Conservation (phyloP, 306 rosid genomes). For the Arachis stenosperma region DNA sequence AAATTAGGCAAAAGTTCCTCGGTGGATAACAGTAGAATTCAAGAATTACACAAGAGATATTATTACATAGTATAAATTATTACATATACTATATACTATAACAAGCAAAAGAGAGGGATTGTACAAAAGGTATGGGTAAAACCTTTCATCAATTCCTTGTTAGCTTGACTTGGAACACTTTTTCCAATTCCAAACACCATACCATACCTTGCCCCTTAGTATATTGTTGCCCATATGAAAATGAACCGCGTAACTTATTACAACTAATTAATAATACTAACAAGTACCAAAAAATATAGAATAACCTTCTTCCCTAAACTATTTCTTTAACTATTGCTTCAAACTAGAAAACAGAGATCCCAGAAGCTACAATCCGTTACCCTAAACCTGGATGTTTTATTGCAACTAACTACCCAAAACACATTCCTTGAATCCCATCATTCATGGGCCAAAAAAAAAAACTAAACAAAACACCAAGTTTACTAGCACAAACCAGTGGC, state of each 20-base stretch:
- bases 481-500: slow-evolving; percentile 34
- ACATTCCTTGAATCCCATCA: slow-evolving; percentile 54
- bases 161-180: slow-evolving; percentile 11
- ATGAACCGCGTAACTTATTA: slow-evolving; percentile 49
- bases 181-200: slow-evolving; percentile 24
- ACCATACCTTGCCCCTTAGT: slow-evolving; percentile 12
- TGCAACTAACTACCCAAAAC: slow-evolving; percentile 54
- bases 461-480: slow-evolving; percentile 35
- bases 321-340: slow-evolving; percentile 36
- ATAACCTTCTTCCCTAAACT: slow-evolving; percentile 24
- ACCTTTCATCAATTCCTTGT: background rate
- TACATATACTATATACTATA: slow-evolving; percentile 18
- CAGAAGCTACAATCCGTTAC: slow-evolving; percentile 47
- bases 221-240: slow-evolving; percentile 27
- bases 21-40: background rate
- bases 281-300: background rate
- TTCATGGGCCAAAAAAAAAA: background rate
- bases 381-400: slow-evolving; percentile 50
- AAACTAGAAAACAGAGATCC: slow-evolving; percentile 40
- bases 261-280: slow-evolving; percentile 9
- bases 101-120: slow-evolving; percentile 9
- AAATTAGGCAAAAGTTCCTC: background rate
- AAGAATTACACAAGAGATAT: slow-evolving; percentile 2
- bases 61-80: slow-evolving; percentile 22
- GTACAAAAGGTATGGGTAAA: slow-evolving; percentile 9